Evolutionary conservation across 345 rosid genomes (phyloP), one percentile per base, ranked within the genome.

Genomic region (Gossypium ekmanianum): DNA sequence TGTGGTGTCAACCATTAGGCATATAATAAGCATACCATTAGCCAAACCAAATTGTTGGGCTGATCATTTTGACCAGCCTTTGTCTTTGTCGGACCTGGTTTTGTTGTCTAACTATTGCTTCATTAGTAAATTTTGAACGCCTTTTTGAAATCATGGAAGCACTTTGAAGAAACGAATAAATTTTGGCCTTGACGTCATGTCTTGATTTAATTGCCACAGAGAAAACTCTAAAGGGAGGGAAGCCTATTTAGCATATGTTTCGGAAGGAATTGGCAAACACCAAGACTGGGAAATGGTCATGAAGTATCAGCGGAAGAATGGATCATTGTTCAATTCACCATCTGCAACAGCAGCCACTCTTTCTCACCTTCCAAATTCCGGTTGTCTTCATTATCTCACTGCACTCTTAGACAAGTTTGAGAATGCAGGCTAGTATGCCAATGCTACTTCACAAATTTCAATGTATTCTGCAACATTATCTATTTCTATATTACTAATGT

Each of bases 271-370:
- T 74, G 84, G 87, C 20, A 81, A 80, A 27, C 43, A 74, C 7
- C 87, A 84, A 68, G 86, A 91, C 72, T 89, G 93, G 97, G 88
- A 85, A 79, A 78, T 76, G 85, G 79, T 87, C 58, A 83, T 83
- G 81, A 91, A 87, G 72, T 87, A 87, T 81, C 93, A 92, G 77
- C 84, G 89, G 69, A 85, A 80, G 80, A 86, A 92, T 20, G 97
- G 98, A 0, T 94, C 97, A 2, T 65, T 94, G 76, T 94, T 87
- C 72, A 84, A 94, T 81, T 94, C 97, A 74, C 98, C 98, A 68
- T 87, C 98, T 18, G 68, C 97, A 79, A 89, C 98, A 63, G 98
- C 97, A 50, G 92, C 91, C 63, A 91, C 94, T 61, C 80, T 85
- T 79, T 76, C 76, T 56, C 87, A 84, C 74, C 80, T 85, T 71